Percentiles rank a stretch among this genome's conserved stretches.
phyloP scores from a whole-genome alignment of 805 yeast species.

The Schwanniomyces polymorphus region DNA sequence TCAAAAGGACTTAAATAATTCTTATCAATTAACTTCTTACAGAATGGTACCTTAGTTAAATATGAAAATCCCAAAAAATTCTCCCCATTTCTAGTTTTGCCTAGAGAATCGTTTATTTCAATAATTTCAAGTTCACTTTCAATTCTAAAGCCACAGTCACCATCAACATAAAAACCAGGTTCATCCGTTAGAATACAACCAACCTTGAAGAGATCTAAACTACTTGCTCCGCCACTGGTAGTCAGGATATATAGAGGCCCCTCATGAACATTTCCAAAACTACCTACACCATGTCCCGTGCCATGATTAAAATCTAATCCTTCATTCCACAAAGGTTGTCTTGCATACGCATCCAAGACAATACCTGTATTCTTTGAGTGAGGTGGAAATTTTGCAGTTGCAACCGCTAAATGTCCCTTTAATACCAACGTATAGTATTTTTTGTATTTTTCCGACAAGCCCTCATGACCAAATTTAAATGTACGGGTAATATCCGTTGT shows the following conservation, averaged over 20 bases:
- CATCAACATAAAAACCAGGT: constrained; percentile 91
- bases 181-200: constrained; percentile 89
- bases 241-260: constrained; percentile 85
- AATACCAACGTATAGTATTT: constrained; percentile 80
- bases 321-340: constrained; percentile 76
- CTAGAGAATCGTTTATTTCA: constrained; percentile 38
- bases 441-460: constrained; percentile 54
- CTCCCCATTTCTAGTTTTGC: constrained; percentile 30
- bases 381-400: constrained; percentile 70
- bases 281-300: constrained; percentile 97
- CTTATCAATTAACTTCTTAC: constrained; percentile 33
- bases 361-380: constrained; percentile 70
- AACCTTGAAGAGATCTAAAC: constrained; percentile 34
- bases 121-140: constrained; percentile 78
- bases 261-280: constrained; percentile 89
- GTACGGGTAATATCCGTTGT: constrained; percentile 97
- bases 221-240: constrained; percentile 50
- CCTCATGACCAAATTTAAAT: constrained; percentile 53
- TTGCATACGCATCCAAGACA: constrained; percentile 76
- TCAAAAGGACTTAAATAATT: constrained; percentile 28
- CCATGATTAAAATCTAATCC: constrained; percentile 93
- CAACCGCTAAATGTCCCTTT: constrained; percentile 89
- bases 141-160: constrained; percentile 85
- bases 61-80: constrained; percentile 38
- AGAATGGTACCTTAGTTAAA: constrained; percentile 43